Evolutionary conservation across 2,329 filamentous ascomycete genomes (phyloP), one percentile per base, ranked within the genome.

Genomic region (Anthostomella pinea): DNA sequence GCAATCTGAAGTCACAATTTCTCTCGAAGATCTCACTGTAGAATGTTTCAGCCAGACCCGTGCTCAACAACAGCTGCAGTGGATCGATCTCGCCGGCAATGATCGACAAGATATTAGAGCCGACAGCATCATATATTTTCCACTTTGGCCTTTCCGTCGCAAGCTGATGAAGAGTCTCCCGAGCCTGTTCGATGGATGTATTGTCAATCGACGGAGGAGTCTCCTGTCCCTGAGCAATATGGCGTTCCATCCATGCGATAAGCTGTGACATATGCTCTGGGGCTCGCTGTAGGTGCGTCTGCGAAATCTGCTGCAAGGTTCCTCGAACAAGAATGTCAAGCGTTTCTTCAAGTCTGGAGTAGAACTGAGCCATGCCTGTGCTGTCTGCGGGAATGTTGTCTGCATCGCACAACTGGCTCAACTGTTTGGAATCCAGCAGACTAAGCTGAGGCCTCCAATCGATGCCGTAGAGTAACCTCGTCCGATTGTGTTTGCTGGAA

Each of bases 361-460:
- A n/a, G n/a, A n/a, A n/a, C n/a, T n/a, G n/a, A n/a, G n/a, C n/a
- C n/a, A n/a, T n/a, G n/a, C n/a, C n/a, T n/a, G n/a, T n/a, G n/a
- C n/a, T n/a, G n/a, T n/a, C n/a, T n/a, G n/a, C n/a, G n/a, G n/a
- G n/a, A 24, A 11, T 23, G 8, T 18, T 21, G 15, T 51, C 30
- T 4, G 31, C 44, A 13, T 38, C 10, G 32, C 51, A 59, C 7
- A 41, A 34, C 3, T 33, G 18, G 7, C 33, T 15, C n/a, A 60
- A 37, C 38, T 57, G 41, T 19, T 42, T 16, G 8, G 41, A 37
- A 9, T 34, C 33, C 6, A 60, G 48, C 10, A 56, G 21, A 39
- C 53, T 54, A 8, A 61, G 41, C 33, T 60, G 54, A 3, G 58
- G 58, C 35, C 54, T 57, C 58, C 58, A 61, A 24, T 56, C 49